Evolutionary conservation across 1,284 basidiomycete genomes (phyloP).

Genomic region (Cerioporus squamosus): DNA sequence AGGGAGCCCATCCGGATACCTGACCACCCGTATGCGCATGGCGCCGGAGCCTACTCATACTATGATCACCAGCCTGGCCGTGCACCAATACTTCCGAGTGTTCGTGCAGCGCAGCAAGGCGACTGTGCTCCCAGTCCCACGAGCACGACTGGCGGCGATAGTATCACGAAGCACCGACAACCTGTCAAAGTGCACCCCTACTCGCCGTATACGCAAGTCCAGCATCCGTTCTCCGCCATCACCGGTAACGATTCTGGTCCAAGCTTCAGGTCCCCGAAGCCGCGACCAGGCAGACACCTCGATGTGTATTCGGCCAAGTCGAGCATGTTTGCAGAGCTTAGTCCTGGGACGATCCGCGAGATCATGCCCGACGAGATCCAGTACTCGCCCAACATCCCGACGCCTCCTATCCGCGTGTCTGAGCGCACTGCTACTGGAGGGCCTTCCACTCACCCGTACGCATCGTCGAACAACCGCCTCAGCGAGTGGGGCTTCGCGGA

Average conservation of each 20-base stretch:
- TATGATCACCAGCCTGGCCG: conserved; percentile 18
- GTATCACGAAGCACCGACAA: conserved; percentile 51
- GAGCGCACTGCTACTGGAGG: conserved; percentile 1
- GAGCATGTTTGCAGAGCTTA: conserved; percentile 59
- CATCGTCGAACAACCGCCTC: conserved; percentile 25
- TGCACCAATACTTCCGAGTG: conserved; percentile 7
- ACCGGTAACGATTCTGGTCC: conserved; percentile 9
- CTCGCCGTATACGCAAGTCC: conserved; percentile 42
- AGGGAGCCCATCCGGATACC: conserved; percentile 44
- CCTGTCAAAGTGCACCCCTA: conserved; percentile 44
- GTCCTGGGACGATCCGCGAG: conserved; percentile 53
- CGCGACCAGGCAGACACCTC: conserved; percentile 16
- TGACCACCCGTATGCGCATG: conserved; percentile 63
- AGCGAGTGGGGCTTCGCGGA: conserved; percentile 41
- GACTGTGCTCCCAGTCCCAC: conserved; percentile 10
- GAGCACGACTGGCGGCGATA: conserved; percentile 33
- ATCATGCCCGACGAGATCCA: conserved; percentile 53
- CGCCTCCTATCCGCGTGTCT: conserved; percentile 22
- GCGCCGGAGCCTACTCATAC: conserved; percentile 37
- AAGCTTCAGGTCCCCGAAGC: neutral
- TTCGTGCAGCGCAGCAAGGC: neutral
- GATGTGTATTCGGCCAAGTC: conserved; percentile 38
- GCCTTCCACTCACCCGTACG: conserved; percentile 31
- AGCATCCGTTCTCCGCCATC: conserved; percentile 40
- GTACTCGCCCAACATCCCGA: conserved; percentile 52